These are phyloP conservation scores for Carex scoparia DNA, from an alignment of 176 grass and related monocot species.

Conservation along the genomic window DNA sequence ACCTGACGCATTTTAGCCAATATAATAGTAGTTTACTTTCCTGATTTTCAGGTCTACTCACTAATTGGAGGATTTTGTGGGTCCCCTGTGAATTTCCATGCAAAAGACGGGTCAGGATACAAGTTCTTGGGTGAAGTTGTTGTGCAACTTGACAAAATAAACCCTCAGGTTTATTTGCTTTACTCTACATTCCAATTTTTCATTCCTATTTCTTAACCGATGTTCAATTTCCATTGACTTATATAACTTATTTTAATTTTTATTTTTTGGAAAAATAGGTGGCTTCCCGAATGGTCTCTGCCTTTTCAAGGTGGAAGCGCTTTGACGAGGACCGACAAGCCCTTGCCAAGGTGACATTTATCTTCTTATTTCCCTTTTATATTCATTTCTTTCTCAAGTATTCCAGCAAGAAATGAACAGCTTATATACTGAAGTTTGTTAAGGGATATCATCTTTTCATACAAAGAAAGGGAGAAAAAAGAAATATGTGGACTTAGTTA, in stretches of 20 bases:
- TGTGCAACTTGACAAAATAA: conserved; percentile 92
- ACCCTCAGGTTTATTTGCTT: conserved; percentile 64
- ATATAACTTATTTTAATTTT: not conserved
- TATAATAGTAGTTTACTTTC: conserved; percentile 1
- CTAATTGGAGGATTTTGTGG: conserved; percentile 88
- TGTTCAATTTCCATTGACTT: not conserved
- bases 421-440: not conserved
- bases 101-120: conserved; percentile 97
- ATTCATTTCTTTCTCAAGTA: not conserved
- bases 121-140: conserved; percentile 91
- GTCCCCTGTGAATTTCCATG: conserved; percentile 90
- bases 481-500: not conserved
- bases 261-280: conserved; percentile 43
- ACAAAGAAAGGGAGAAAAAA: not conserved
- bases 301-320: conserved; percentile 83
- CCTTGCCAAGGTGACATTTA: conserved; percentile 65
- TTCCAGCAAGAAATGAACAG: not conserved
- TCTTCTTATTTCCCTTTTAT: not conserved
- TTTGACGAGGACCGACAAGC: conserved; percentile 72
- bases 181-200: not conserved
- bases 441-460: not conserved
- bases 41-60: conserved; percentile 58
- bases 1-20: not conserved
- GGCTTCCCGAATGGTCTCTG: conserved; percentile 90
- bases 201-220: not conserved